These are phyloP conservation scores for Wickerhamiella azymoides DNA, from an alignment of 805 yeast genomes.

Conservation along the genomic window DNA sequence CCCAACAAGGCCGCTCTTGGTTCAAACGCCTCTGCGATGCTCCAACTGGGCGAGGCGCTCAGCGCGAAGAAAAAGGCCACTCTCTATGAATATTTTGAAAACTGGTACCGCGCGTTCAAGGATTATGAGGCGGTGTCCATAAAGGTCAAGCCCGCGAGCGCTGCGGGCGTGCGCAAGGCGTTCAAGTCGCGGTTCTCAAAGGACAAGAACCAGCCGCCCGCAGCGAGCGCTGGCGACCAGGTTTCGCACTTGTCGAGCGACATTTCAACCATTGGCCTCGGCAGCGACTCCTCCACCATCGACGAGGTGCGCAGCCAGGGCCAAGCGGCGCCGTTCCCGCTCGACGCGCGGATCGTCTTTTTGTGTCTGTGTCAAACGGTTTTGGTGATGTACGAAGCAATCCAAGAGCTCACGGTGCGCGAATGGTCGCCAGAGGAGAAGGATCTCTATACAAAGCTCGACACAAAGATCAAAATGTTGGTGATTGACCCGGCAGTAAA, in stretches of 20 bases:
- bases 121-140: slow-evolving; percentile 5
- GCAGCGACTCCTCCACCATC: background rate
- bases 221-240: background rate
- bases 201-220: background rate
- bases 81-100: slow-evolving; percentile 9
- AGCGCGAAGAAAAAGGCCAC: slow-evolving; percentile 8
- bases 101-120: slow-evolving; percentile 9
- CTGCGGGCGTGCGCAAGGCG: slow-evolving; percentile 6
- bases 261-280: background rate
- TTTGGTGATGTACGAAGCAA: slow-evolving; percentile 11
- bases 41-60: slow-evolving; percentile 13
- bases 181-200: slow-evolving; percentile 1
- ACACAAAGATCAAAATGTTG: slow-evolving; percentile 7
- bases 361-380: slow-evolving; percentile 11
- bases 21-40: slow-evolving; percentile 8
- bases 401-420: slow-evolving; percentile 7
- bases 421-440: slow-evolving; percentile 9
- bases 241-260: background rate
- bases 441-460: slow-evolving; percentile 8
- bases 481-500: slow-evolving; percentile 10
- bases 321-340: slow-evolving; percentile 9
- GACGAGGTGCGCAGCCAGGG: background rate
- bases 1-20: background rate
- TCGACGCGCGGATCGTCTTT: slow-evolving; percentile 12
- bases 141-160: background rate